phyloP scores from a whole-genome alignment of 1,139 yeast genomes.

The Ogataea hybrid region DNA sequence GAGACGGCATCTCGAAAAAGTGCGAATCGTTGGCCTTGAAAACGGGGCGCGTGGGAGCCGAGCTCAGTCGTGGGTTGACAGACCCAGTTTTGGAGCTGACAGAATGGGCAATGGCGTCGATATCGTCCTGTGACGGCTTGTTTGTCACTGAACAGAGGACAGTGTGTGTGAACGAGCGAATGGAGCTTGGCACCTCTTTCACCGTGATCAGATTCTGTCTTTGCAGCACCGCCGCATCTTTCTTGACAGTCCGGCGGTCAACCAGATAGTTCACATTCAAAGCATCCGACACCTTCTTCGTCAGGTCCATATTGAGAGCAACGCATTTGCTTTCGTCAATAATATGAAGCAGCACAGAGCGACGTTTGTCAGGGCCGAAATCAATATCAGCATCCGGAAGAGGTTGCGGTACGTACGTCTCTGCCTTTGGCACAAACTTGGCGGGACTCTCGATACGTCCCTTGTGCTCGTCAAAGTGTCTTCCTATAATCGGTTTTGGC shows the following conservation, averaged over 20 bases:
- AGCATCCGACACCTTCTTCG: slow-evolving; percentile 37
- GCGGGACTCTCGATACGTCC: neutral
- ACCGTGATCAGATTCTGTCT: slow-evolving; percentile 30
- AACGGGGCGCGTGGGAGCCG: slow-evolving; percentile 4
- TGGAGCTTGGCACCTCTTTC: slow-evolving; percentile 6
- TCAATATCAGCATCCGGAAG: slow-evolving; percentile 12
- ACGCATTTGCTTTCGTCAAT: slow-evolving; percentile 45
- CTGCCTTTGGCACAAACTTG: neutral
- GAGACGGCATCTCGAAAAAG: slow-evolving; percentile 21
- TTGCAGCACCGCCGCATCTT: slow-evolving; percentile 38
- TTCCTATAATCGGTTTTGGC: slow-evolving; percentile 6
- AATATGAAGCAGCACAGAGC: slow-evolving; percentile 36
- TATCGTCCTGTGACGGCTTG: slow-evolving; percentile 14
- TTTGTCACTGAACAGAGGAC: slow-evolving; percentile 12
- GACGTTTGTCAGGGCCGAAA: slow-evolving; percentile 36
- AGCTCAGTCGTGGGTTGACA: slow-evolving; percentile 2
- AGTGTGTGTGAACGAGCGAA: slow-evolving; percentile 13
- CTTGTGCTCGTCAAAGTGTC: slow-evolving; percentile 2
- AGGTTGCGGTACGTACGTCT: neutral
- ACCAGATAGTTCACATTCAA: slow-evolving; percentile 40
- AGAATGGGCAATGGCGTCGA: slow-evolving; percentile 6
- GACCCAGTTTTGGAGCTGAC: neutral
- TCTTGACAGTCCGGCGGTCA: slow-evolving; percentile 47
- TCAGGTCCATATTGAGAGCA: slow-evolving; percentile 37
- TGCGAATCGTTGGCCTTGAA: slow-evolving; percentile 22